These are phyloP conservation scores for Naganishia vishniacii DNA, from an alignment of 768 basidiomycete genomes.

Conservation along the genomic window DNA sequence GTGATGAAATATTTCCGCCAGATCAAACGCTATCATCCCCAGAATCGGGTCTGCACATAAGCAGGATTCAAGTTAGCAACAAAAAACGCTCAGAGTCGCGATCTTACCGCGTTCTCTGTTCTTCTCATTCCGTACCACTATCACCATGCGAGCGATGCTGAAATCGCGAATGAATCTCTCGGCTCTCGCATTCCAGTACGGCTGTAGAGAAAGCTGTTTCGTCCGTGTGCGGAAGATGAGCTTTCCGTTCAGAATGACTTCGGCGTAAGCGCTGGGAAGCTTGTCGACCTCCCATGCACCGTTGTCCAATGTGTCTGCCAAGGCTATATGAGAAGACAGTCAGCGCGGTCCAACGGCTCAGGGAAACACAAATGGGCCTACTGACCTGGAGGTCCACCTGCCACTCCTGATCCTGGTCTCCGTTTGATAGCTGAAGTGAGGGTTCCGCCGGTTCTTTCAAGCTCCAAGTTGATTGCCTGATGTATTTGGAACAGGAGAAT, in stretches of 20 bases:
- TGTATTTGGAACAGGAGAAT: constrained; percentile 46
- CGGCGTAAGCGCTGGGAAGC: constrained; percentile 44
- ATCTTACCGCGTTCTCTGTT: constrained; percentile 48
- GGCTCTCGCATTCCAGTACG: constrained; percentile 47
- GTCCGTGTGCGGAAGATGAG: constrained; percentile 46
- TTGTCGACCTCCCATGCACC: constrained; percentile 39
- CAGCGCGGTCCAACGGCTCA: not conserved
- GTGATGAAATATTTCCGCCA: constrained; percentile 37
- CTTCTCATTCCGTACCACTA: constrained; percentile 47
- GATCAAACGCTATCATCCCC: constrained; percentile 38
- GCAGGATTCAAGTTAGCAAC: too few species aligned
- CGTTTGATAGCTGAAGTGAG: constrained; percentile 19
- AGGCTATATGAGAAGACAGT: constrained; percentile 27
- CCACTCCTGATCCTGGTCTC: not conserved
- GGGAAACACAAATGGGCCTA: too few species aligned
- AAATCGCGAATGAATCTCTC: constrained; percentile 49
- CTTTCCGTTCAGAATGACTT: constrained; percentile 48
- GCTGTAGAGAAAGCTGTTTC: constrained; percentile 44
- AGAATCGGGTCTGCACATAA: constrained; percentile 39
- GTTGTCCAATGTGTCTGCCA: constrained; percentile 37
- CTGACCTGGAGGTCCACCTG: constrained; percentile 27
- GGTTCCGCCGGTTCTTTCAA: constrained; percentile 14
- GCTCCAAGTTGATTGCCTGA: constrained; percentile 34
- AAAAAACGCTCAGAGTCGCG: too few species aligned
- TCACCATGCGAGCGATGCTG: constrained; percentile 39